Base-by-base conservation (phyloP, 2,329 filamentous ascomycete species). In the Neophaeococcomyces aloes region DNA sequence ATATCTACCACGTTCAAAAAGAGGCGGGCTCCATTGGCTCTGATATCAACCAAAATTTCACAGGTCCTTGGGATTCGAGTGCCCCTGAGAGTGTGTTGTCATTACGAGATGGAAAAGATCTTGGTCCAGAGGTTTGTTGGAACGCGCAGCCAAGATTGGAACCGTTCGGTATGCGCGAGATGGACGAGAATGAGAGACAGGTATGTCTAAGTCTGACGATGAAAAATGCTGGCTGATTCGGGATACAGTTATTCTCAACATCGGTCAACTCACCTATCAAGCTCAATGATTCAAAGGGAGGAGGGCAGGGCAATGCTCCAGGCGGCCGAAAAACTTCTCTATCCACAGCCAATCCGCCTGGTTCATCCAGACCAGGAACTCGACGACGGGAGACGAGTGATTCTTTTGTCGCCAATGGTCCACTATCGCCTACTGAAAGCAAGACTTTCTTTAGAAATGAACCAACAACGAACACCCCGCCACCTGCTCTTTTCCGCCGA, bases 211-310 rank as follows among this genome's bases (percentile, higher is more conserved):
- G 37, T 27, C 10, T 27, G 23, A 10, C 42, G 38, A 39, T 14
- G 39, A 44, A 34, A 30, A 25, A 38, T 48, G 10, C 54, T 55
- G 35, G 47, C 38, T 33, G 41, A 50, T 29, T 14, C 38, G 48
- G 45, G 48, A 53, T 59, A 50, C 61, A 94, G 83, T 69, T 83
- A 50, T 95, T 95, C 64, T 66, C 78, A 39, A 77, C 76, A 39
- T 91, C 93, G 51, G 87, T 98, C 59, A 98, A 96, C 63, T 95
- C 91, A 29, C 83, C 87, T 27, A 70, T 95, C 54, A 96, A 96
- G 65, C 83, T 85, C 7, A 75, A 69, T 48, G 62, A 68, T 18
- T 72, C 69, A 56, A 89, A 85, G 67, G 78, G 66, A 63, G 72
- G 63, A 48, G 72, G 61, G n/a, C n/a, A n/a, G 62, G 74, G 64